Conservation (phyloP, 2,329 filamentous ascomycete genomes). For the Penicillium palitans region DNA sequence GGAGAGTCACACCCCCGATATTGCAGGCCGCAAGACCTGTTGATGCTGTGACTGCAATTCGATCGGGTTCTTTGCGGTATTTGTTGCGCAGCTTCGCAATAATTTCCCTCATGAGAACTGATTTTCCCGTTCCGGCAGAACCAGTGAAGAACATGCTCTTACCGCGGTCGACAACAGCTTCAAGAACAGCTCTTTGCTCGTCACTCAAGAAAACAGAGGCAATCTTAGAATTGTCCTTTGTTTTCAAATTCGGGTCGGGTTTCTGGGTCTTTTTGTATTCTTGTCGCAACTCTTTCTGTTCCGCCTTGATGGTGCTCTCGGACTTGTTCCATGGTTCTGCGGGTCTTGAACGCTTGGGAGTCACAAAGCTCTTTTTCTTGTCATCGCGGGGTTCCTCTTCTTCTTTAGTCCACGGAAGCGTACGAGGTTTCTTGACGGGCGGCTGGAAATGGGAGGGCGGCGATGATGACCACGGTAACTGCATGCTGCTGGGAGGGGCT, state of each 20-base stretch:
- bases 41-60: slow-evolving; percentile 89
- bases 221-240: slow-evolving; percentile 40
- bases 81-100: slow-evolving; percentile 79
- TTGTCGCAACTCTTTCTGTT: slow-evolving; percentile 71
- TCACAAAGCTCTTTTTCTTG: slow-evolving; percentile 35
- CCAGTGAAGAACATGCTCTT: slow-evolving; percentile 98
- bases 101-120: slow-evolving; percentile 89
- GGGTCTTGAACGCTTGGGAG: slow-evolving; percentile 47
- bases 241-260: slow-evolving; percentile 44
- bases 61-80: slow-evolving; percentile 72
- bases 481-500: slow-evolving; percentile 54
- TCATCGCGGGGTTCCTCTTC: slow-evolving; percentile 33
- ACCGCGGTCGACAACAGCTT: slow-evolving; percentile 74
- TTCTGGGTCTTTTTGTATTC: slow-evolving; percentile 55
- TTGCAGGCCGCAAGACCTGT: slow-evolving; percentile 96
- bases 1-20: slow-evolving; percentile 90
- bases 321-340: slow-evolving; percentile 69
- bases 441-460: slow-evolving; percentile 48
- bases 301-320: slow-evolving; percentile 72
- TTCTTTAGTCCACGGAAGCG: slow-evolving; percentile 59
- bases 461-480: slow-evolving; percentile 70
- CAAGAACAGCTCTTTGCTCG: slow-evolving; percentile 81
- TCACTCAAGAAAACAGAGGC: slow-evolving; percentile 71
- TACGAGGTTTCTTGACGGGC: slow-evolving; percentile 58
- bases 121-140: slow-evolving; percentile 94